These are phyloP conservation scores for Ehretia macrophylla DNA, from an alignment of 257 asterid species.

Conservation along the genomic window DNA sequence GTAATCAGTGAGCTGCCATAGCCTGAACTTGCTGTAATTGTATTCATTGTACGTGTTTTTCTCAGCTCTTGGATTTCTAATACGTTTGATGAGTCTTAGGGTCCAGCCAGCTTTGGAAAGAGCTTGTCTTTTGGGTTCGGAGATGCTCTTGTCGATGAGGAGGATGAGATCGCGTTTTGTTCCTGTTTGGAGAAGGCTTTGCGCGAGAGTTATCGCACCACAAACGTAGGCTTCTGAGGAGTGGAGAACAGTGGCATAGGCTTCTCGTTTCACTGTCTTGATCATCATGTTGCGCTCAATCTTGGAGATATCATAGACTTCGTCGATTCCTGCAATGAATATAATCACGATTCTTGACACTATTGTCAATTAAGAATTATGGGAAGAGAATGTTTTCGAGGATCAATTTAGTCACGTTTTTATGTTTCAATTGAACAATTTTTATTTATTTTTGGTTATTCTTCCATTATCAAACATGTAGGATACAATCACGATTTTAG, in stretches of 20 bases:
- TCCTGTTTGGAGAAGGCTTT: slow-evolving; percentile 51
- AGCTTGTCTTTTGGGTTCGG: slow-evolving; percentile 44
- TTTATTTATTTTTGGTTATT: too few relatives aligned
- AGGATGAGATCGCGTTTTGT: slow-evolving; percentile 69
- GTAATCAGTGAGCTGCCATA: slow-evolving; percentile 81
- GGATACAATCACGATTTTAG: too few relatives aligned
- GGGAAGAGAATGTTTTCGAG: neutral
- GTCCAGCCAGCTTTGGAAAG: slow-evolving; percentile 73
- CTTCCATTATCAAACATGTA: too few relatives aligned
- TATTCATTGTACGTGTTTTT: slow-evolving; percentile 66
- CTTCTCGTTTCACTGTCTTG: slow-evolving; percentile 35
- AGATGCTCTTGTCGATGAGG: slow-evolving; percentile 58
- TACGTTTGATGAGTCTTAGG: slow-evolving; percentile 56
- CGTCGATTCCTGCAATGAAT: slow-evolving; percentile 27
- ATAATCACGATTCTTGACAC: too few relatives aligned
- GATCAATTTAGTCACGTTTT: too few relatives aligned
- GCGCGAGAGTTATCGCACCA: slow-evolving; percentile 79
- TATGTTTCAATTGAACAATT: too few relatives aligned
- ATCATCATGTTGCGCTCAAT: slow-evolving; percentile 13
- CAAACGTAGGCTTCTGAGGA: slow-evolving; percentile 72
- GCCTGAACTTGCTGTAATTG: slow-evolving; percentile 79
- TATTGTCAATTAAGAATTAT: too few relatives aligned
- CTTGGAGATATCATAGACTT: slow-evolving; percentile 47
- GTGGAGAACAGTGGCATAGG: slow-evolving; percentile 77
- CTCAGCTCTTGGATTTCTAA: slow-evolving; percentile 76